Evolutionary conservation across 1,139 yeast species (phyloP).

Genomic region (Nadsonia starkeyi-henricii): DNA sequence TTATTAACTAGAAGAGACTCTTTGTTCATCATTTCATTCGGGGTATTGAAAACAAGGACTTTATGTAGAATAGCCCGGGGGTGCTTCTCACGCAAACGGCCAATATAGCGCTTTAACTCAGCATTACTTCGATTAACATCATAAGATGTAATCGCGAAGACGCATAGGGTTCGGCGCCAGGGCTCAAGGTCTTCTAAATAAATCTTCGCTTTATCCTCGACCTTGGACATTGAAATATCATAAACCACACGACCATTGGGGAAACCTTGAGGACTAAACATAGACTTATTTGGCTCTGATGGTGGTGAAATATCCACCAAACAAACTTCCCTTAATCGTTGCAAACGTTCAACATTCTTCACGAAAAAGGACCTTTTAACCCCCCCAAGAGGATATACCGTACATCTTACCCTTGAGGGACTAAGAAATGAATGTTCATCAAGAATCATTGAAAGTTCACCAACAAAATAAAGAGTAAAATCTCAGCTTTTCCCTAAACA

Average conservation of each 20-base stretch:
- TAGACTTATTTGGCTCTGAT: neutral
- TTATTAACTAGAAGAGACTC: neutral
- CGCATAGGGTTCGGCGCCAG: conserved; percentile 4
- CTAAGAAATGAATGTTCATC: neutral
- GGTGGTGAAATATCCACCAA: neutral
- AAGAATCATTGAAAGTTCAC: neutral
- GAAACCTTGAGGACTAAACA: neutral
- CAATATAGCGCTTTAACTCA: neutral
- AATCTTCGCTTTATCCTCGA: conserved; percentile 2
- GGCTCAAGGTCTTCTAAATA: conserved; percentile 5
- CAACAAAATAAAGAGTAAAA: no score
- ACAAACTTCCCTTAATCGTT: neutral
- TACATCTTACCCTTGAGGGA: neutral
- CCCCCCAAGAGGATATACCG: neutral
- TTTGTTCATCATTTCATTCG: neutral
- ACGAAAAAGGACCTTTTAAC: neutral
- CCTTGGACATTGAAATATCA: neutral
- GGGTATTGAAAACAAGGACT: conserved; percentile 1
- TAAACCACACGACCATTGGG: neutral
- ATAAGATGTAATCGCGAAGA: conserved; percentile 1
- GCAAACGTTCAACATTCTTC: neutral
- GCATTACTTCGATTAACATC: neutral
- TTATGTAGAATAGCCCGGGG: conserved; percentile 4
- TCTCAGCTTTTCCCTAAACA: no score
- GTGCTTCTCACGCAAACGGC: neutral